These are phyloP conservation scores for Ceratocystis albifundus DNA, from an alignment of 2,329 filamentous ascomycete genomes.

Conservation along the genomic window DNA sequence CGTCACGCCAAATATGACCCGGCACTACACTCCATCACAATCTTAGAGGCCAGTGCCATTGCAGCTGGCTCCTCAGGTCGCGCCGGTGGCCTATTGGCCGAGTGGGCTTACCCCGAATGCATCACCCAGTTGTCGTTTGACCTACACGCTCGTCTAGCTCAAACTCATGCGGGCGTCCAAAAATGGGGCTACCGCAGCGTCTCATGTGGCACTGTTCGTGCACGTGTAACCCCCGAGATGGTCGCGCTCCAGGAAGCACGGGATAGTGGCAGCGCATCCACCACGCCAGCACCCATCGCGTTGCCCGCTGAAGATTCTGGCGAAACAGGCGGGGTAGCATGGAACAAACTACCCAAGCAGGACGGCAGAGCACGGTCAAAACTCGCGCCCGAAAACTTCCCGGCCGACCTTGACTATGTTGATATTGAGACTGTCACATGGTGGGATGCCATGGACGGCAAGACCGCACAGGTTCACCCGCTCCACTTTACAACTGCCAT, in stretches of 20 bases:
- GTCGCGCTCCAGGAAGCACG: conserved; percentile 27
- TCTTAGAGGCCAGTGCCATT: conserved; percentile 76
- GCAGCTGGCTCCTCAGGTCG: conserved; percentile 92
- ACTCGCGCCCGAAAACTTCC: conserved; percentile 50
- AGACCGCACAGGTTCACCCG: conserved; percentile 90
- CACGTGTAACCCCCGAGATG: conserved; percentile 32
- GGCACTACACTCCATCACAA: conserved; percentile 61
- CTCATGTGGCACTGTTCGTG: conserved; percentile 53
- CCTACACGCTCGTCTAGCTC: conserved; percentile 73
- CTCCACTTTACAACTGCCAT: conserved; percentile 81
- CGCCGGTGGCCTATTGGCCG: conserved; percentile 76
- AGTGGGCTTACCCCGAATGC: conserved; percentile 80
- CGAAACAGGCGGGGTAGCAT: conserved; percentile 27
- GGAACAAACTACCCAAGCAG: conserved; percentile 53
- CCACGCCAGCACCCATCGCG: neutral
- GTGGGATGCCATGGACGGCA: conserved; percentile 73
- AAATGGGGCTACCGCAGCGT: conserved; percentile 80
- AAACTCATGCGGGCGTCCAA: conserved; percentile 64
- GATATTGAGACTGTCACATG: conserved; percentile 51
- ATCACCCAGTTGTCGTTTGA: conserved; percentile 78
- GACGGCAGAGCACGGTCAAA: conserved; percentile 38
- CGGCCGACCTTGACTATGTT: conserved; percentile 76
- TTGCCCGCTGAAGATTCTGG: conserved; percentile 21
- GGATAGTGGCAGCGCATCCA: neutral
- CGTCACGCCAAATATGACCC: conserved; percentile 72